phyloP scores from a whole-genome alignment of 495 filamentous ascomycete genomes.

The Copromyces sp. region DNA sequence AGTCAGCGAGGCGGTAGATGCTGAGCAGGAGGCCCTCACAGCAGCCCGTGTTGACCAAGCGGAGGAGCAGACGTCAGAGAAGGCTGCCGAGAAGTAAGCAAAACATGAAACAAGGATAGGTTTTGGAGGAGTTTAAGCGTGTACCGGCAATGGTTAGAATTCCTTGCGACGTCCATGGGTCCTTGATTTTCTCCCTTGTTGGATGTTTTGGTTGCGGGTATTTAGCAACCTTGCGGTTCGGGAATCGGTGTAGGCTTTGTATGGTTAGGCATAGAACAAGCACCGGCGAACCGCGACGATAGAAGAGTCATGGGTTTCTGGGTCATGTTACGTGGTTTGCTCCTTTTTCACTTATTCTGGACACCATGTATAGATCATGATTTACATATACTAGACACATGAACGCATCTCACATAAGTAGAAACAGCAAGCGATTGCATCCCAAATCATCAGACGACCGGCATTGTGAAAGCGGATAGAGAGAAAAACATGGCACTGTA shows the following conservation, averaged over 20 bases:
- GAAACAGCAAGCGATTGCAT: not conserved
- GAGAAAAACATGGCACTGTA: not conserved
- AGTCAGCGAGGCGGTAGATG: conserved; percentile 34
- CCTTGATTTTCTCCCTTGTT: not conserved
- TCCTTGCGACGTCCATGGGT: not conserved
- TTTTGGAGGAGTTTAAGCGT: not conserved
- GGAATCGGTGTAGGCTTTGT: not conserved
- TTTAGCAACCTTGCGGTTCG: not conserved
- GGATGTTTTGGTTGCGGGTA: not conserved
- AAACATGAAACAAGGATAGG: not conserved
- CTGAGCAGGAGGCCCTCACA: conserved; percentile 28
- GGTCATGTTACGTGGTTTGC: not conserved
- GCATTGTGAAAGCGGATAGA: not conserved
- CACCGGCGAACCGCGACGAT: not conserved
- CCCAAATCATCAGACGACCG: not conserved
- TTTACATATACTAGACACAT: not conserved
- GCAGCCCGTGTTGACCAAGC: conserved; percentile 12
- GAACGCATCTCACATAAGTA: not conserved
- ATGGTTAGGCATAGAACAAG: not conserved
- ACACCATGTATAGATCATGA: not conserved
- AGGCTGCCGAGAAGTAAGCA: not conserved
- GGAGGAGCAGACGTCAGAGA: conserved; percentile 13
- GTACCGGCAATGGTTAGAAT: not conserved
- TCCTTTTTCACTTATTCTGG: not conserved
- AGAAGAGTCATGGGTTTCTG: not conserved